phyloP scores from a whole-genome alignment of 257 asterid genomes.

The Forsythia suspensa region DNA sequence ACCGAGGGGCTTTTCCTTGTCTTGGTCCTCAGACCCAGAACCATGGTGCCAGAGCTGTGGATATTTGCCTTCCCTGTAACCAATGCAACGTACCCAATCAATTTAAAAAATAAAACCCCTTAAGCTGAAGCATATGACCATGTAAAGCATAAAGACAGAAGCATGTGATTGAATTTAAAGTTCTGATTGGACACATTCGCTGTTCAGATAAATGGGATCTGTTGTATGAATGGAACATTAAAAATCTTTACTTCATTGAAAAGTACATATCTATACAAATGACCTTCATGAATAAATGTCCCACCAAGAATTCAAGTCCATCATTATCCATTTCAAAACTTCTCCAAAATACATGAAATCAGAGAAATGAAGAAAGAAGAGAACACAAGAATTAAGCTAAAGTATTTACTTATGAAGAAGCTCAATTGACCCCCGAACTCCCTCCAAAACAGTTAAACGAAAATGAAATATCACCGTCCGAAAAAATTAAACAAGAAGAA shows the following conservation, averaged over 20 bases:
- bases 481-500: neutral
- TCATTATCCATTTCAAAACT: neutral
- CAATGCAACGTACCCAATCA: constrained; percentile 23
- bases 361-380: neutral
- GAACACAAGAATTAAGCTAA: neutral
- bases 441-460: neutral
- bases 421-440: neutral
- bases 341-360: neutral
- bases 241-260: neutral
- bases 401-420: neutral
- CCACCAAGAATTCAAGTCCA: neutral
- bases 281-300: neutral
- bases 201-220: neutral
- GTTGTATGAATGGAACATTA: neutral
- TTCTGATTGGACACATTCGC: neutral
- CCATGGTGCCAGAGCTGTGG: constrained; percentile 45
- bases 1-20: constrained; percentile 48
- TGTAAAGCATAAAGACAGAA: constrained; percentile 5
- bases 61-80: constrained; percentile 5
- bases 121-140: constrained; percentile 5
- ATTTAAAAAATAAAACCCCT: constrained; percentile 7
- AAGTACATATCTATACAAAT: neutral
- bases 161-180: neutral
- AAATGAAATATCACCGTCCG: neutral
- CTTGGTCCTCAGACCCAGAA: constrained; percentile 62